These are phyloP conservation scores for Naganishia cerealis DNA, from an alignment of 1,284 basidiomycete species.

Conservation along the genomic window DNA sequence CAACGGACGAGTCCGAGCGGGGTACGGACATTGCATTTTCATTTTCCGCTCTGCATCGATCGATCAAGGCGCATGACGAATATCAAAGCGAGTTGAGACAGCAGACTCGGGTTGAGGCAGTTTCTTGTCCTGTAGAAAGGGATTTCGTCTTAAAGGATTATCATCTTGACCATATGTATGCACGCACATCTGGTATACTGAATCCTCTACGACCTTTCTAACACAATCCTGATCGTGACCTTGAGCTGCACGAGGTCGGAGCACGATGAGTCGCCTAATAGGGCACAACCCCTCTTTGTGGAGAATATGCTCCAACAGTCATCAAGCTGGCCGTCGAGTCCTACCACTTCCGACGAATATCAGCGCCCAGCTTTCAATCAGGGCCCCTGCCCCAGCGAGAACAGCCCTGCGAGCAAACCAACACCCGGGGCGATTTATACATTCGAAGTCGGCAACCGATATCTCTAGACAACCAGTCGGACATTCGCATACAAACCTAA, in stretches of 20 bases:
- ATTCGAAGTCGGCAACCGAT: background rate
- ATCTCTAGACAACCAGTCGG: background rate
- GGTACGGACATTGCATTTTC: background rate
- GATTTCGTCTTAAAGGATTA: too few relatives aligned
- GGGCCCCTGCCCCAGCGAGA: background rate
- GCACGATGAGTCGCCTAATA: constrained; percentile 19
- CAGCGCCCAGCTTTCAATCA: background rate
- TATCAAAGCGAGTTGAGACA: background rate
- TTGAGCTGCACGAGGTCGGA: background rate
- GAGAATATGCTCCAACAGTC: constrained; percentile 6
- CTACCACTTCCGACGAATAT: background rate
- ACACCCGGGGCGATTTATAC: background rate
- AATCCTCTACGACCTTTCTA: background rate
- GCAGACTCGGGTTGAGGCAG: background rate
- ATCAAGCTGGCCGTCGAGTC: background rate
- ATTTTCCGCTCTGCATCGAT: constrained; percentile 6
- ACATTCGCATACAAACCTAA: background rate
- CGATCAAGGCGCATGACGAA: constrained; percentile 28
- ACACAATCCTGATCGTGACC: background rate
- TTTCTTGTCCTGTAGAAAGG: background rate
- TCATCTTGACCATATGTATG: background rate
- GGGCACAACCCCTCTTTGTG: constrained; percentile 11
- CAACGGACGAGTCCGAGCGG: constrained; percentile 4
- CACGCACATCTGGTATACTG: background rate
- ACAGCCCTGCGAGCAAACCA: background rate